Conservation (phyloP, 371 early-diverging fungal species). For the Rhizopus delemar region DNA sequence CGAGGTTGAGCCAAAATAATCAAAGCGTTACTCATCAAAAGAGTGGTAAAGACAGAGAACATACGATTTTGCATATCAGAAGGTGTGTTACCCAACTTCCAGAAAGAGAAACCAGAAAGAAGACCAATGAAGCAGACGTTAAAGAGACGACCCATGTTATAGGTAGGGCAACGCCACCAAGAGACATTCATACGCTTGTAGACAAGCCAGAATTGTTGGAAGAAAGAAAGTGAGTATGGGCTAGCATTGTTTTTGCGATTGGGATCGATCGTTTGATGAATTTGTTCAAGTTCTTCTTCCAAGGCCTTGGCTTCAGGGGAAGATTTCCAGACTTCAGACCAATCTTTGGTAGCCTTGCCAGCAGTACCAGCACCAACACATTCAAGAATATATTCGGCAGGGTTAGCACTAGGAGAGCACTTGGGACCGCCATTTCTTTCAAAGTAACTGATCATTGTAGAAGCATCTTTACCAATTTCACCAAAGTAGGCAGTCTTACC, state of each 20-base stretch:
- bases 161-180: conserved; percentile 68
- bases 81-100: conserved; percentile 55
- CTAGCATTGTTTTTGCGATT: conserved; percentile 24
- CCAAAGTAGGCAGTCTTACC: conserved; percentile 84
- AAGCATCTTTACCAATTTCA: conserved; percentile 62
- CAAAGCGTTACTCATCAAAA: conserved; percentile 65
- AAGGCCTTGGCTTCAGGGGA: conserved; percentile 48
- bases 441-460: conserved; percentile 62
- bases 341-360: conserved; percentile 59
- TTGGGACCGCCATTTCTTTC: conserved; percentile 62
- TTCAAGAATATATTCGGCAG: conserved; percentile 76
- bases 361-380: conserved; percentile 64
- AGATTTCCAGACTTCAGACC: conserved; percentile 63
- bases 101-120: conserved; percentile 75
- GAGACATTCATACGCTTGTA: conserved; percentile 61
- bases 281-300: conserved; percentile 38
- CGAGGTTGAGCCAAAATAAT: conserved; percentile 77
- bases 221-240: conserved; percentile 33
- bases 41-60: conserved; percentile 72
- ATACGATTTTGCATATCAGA: conserved; percentile 69
- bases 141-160: conserved; percentile 66
- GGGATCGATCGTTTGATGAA: conserved; percentile 26
- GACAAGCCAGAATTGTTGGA: conserved; percentile 55
- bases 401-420: conserved; percentile 63
- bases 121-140: conserved; percentile 56